These are phyloP conservation scores for Tilletiopsis washingtonensis DNA, from an alignment of 1,284 basidiomycete species.

Conservation along the genomic window DNA sequence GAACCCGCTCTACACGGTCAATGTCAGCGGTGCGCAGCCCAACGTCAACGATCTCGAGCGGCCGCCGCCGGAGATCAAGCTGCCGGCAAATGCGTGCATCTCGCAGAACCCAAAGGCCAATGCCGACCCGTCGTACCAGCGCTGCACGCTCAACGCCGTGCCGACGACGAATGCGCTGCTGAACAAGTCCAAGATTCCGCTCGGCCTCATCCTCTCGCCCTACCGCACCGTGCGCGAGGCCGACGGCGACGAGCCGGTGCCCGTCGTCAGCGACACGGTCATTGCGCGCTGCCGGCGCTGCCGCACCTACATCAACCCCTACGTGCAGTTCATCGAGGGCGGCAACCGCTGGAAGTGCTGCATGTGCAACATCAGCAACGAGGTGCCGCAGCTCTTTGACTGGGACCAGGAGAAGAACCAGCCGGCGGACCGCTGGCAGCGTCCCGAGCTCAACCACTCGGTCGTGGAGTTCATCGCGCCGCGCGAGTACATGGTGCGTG, in stretches of 20 bases:
- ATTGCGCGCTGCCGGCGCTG: conserved; percentile 96
- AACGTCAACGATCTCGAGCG: conserved; percentile 74
- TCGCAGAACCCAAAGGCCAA: conserved; percentile 73
- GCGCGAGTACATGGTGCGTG: conserved; percentile 86
- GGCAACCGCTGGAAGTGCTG: conserved; percentile 99
- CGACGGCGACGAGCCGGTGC: conserved; percentile 62
- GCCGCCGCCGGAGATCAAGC: conserved; percentile 77
- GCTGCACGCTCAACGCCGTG: conserved; percentile 82
- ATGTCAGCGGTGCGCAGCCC: conserved; percentile 47
- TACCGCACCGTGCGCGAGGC: conserved; percentile 65
- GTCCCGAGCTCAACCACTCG: conserved; percentile 84
- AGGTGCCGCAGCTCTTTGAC: conserved; percentile 96
- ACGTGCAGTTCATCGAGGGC: conserved; percentile 95
- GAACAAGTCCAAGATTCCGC: conserved; percentile 84
- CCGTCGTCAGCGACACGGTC: conserved; percentile 83
- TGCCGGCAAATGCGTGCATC: conserved; percentile 74
- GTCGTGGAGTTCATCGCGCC: conserved; percentile 96
- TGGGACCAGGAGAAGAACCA: conserved; percentile 92
- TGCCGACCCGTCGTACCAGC: conserved; percentile 84
- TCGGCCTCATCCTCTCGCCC: conserved; percentile 83
- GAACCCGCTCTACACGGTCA: conserved; percentile 34
- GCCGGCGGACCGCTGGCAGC: conserved; percentile 88
- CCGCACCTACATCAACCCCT: conserved; percentile 97
- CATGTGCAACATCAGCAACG: conserved; percentile 98
- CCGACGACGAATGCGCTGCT: conserved; percentile 87